Evolutionary conservation across 805 yeast species (phyloP).

Genomic region (Maudiozyma barnettii): DNA sequence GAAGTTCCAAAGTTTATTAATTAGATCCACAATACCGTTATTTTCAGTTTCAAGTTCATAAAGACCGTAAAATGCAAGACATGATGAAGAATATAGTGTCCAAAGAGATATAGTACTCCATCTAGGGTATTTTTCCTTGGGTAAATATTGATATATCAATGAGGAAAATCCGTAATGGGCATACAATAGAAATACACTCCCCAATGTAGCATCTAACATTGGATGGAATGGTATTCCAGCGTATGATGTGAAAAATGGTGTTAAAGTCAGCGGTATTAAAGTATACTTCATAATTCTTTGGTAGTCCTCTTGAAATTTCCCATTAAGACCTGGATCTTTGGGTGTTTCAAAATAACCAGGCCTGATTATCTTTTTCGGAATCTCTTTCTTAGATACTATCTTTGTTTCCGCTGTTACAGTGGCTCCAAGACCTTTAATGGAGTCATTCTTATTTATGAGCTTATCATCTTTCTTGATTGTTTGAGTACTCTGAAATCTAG

Average conservation of each 20-base stretch:
- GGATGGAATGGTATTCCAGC: slow-evolving; percentile 42
- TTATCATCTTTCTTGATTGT: neutral
- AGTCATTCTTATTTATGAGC: neutral
- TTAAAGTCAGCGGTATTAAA: slow-evolving; percentile 51
- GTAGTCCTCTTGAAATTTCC: slow-evolving; percentile 66
- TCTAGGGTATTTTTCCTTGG: slow-evolving; percentile 59
- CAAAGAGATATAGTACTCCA: slow-evolving; percentile 54
- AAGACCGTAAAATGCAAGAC: slow-evolving; percentile 59
- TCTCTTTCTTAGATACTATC: neutral
- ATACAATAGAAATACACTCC: slow-evolving; percentile 51
- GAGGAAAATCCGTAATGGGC: slow-evolving; percentile 64
- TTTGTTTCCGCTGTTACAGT: neutral
- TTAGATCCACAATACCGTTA: slow-evolving; percentile 50
- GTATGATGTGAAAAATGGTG: slow-evolving; percentile 40
- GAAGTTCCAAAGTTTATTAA: slow-evolving; percentile 31
- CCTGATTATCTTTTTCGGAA: neutral
- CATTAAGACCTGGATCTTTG: slow-evolving; percentile 44
- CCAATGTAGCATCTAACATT: slow-evolving; percentile 45
- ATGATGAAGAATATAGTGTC: slow-evolving; percentile 53
- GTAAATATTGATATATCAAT: slow-evolving; percentile 73
- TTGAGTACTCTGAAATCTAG: neutral
- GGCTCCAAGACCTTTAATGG: neutral
- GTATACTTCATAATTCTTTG: slow-evolving; percentile 54
- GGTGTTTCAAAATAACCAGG: slow-evolving; percentile 42
- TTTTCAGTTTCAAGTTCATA: slow-evolving; percentile 58